Percentiles rank a stretch among this genome's conserved stretches.
These are phyloP conservation scores for Dendrocalamus sinicus DNA, from an alignment of 176 grass and related monocot genomes.

Conservation along the genomic window DNA sequence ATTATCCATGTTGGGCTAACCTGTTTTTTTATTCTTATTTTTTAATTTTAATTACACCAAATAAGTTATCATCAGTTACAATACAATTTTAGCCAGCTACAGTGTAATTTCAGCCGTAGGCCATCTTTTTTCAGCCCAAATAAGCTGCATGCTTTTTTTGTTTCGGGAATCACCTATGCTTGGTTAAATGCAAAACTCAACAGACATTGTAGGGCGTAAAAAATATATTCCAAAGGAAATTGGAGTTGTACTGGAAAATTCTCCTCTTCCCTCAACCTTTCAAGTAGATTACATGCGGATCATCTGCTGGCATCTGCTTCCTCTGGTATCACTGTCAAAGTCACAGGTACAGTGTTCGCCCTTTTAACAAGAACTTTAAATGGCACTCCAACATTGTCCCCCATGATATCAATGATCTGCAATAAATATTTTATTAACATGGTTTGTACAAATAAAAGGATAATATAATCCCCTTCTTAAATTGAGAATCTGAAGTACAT, in stretches of 20 bases:
- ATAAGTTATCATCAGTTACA: too few species aligned
- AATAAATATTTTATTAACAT: slow-evolving; percentile 30
- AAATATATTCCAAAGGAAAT: neutral
- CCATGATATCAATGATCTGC: slow-evolving; percentile 82
- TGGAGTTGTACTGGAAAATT: slow-evolving; percentile 32
- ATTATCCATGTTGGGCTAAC: too few species aligned
- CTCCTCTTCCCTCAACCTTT: neutral
- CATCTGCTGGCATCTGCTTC: slow-evolving; percentile 63
- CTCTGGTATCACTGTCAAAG: slow-evolving; percentile 72
- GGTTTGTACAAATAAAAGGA: slow-evolving; percentile 41
- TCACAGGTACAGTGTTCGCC: slow-evolving; percentile 41
- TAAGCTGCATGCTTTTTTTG: neutral
- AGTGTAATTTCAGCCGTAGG: too few species aligned
- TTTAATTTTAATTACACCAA: too few species aligned
- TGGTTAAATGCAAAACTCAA: slow-evolving; percentile 26
- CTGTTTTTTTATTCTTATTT: too few species aligned
- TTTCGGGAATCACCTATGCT: neutral
- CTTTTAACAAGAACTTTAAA: slow-evolving; percentile 68
- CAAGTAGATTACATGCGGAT: slow-evolving; percentile 33
- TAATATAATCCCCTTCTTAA: neutral
- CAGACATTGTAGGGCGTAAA: neutral
- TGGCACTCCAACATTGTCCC: slow-evolving; percentile 65
- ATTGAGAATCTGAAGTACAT: neutral
- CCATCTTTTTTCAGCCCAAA: too few species aligned
- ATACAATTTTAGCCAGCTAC: too few species aligned